Conservation (phyloP, 2,329 filamentous ascomycete species). For the Eutypella sp. region DNA sequence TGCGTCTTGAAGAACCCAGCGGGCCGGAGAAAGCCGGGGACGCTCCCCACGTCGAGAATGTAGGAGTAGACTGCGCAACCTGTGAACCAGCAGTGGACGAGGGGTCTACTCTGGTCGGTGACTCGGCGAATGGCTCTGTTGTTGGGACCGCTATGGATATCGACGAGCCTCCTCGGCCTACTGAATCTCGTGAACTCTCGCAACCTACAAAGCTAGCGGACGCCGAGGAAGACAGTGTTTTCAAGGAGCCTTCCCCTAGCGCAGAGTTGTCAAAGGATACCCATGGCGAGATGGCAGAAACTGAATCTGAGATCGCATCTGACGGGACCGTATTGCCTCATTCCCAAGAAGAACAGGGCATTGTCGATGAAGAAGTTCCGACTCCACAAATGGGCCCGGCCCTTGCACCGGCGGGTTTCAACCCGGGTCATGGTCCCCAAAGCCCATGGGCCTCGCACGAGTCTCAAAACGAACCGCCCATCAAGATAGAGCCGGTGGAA, state of each 20-base stretch:
- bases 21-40: neutral
- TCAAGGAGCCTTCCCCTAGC: neutral
- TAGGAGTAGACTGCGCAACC: neutral
- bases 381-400: slow-evolving; percentile 1
- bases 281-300: neutral
- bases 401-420: neutral
- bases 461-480: slow-evolving; percentile 4
- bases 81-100: slow-evolving; percentile 11
- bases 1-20: neutral
- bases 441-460: slow-evolving; percentile 22
- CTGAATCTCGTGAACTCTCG: neutral
- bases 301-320: slow-evolving; percentile 7
- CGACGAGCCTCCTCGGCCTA: slow-evolving; percentile 2
- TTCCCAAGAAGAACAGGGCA: slow-evolving; percentile 12
- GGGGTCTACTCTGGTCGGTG: slow-evolving; percentile 17
- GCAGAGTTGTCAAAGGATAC: neutral
- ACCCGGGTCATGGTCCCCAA: slow-evolving; percentile 11
- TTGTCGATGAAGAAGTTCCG: slow-evolving; percentile 3
- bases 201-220: neutral
- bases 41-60: neutral
- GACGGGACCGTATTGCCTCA: slow-evolving; percentile 7
- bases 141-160: slow-evolving; percentile 16
- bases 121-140: slow-evolving; percentile 17
- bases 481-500: slow-evolving; percentile 11
- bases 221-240: neutral